These are phyloP conservation scores for Zarea fungicola DNA, from an alignment of 2,329 filamentous ascomycete species.

Conservation along the genomic window DNA sequence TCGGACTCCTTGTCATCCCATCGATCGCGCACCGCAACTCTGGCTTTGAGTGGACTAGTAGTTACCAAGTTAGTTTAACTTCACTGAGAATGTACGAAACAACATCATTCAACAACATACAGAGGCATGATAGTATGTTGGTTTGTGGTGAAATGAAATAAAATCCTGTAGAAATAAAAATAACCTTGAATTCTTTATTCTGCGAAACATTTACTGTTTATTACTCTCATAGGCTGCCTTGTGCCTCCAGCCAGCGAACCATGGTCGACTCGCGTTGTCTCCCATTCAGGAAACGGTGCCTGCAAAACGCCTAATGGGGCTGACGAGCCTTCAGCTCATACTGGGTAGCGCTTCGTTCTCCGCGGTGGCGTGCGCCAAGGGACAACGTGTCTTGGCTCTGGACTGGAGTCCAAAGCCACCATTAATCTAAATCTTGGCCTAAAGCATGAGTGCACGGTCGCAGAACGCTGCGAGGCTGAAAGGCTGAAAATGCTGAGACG, in stretches of 20 bases:
- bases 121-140: slow-evolving; percentile 2
- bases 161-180: too few relatives aligned
- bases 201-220: background rate
- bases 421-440: background rate
- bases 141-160: too few relatives aligned
- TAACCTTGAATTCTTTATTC: too few relatives aligned
- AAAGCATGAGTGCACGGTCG: background rate
- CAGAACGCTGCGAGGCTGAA: background rate
- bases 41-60: slow-evolving; percentile 37
- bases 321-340: slow-evolving; percentile 7
- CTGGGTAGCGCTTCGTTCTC: slow-evolving; percentile 1
- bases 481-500: background rate
- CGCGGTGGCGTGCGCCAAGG: background rate
- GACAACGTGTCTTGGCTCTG: background rate
- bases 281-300: background rate
- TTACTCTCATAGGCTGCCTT: background rate
- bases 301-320: slow-evolving; percentile 7
- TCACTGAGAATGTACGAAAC: background rate
- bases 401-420: background rate
- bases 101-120: background rate
- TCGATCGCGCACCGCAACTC: slow-evolving; percentile 37
- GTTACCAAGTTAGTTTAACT: background rate
- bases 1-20: slow-evolving; percentile 33
- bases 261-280: background rate
- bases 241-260: background rate